phyloP scores from a whole-genome alignment of 2,329 filamentous ascomycete species.

The Fusarium zealandicum region DNA sequence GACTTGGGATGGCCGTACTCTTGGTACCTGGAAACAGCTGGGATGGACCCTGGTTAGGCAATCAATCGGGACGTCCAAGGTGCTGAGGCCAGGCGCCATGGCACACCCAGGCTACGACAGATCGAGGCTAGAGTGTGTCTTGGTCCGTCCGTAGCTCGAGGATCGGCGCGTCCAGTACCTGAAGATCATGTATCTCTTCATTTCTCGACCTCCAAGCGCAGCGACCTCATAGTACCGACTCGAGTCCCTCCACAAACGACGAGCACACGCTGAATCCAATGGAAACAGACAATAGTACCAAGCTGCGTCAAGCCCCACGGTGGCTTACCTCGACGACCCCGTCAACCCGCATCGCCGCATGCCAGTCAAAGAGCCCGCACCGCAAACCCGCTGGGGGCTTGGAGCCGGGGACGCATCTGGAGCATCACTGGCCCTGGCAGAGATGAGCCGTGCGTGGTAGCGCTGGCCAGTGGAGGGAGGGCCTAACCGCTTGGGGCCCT shows the following conservation, averaged over 20 bases:
- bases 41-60: conserved; percentile 16
- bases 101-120: conserved; percentile 3
- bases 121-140: conserved; percentile 2
- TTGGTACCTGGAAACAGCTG: too few relatives aligned
- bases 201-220: not conserved
- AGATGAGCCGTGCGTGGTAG: too few relatives aligned
- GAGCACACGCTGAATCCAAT: not conserved
- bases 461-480: too few relatives aligned
- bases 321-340: conserved; percentile 7
- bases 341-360: conserved; percentile 14
- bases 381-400: not conserved
- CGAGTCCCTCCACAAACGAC: not conserved
- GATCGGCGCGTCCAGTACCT: conserved; percentile 25
- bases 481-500: conserved; percentile 25
- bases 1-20: conserved; percentile 15
- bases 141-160: not conserved
- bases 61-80: conserved; percentile 11
- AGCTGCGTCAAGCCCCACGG: not conserved
- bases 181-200: conserved; percentile 26
- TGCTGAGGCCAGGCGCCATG: not conserved
- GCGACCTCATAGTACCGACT: not conserved
- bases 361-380: conserved; percentile 10
- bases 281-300: not conserved
- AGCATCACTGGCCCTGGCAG: conserved; percentile 16
- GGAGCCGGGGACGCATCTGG: conserved; percentile 1